A percentile compares a stretch with the other conserved stretches of the same genome.
These are phyloP conservation scores for Ogataea thermomethanolica DNA, from an alignment of 805 yeast species.

Conservation along the genomic window DNA sequence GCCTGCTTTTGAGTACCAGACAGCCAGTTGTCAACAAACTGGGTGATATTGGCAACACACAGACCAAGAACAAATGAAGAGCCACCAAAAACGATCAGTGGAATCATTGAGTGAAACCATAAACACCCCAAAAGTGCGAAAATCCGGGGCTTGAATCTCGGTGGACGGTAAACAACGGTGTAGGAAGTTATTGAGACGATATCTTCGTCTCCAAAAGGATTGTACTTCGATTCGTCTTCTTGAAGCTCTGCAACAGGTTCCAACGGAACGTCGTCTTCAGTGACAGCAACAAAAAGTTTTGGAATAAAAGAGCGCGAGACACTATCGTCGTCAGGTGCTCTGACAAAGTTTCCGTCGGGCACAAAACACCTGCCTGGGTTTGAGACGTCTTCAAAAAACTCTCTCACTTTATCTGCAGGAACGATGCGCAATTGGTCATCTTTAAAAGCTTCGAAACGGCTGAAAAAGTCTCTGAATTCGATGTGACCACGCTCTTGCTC, in stretches of 20 bases:
- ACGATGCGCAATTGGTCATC: conserved; percentile 13
- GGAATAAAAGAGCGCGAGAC: conserved; percentile 62
- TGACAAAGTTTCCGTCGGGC: conserved; percentile 75
- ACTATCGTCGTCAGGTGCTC: conserved; percentile 85
- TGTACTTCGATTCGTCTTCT: conserved; percentile 27
- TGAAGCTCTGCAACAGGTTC: conserved; percentile 35
- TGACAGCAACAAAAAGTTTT: conserved; percentile 75
- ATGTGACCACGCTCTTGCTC: conserved; percentile 70
- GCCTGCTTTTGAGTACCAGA: too few species aligned
- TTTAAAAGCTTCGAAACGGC: conserved; percentile 33
- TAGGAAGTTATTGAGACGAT: conserved; percentile 41
- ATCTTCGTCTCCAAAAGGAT: conserved; percentile 36
- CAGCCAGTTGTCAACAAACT: too few species aligned
- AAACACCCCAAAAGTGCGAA: conserved; percentile 41
- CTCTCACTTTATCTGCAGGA: conserved; percentile 42
- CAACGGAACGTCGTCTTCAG: conserved; percentile 67
- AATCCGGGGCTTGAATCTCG: conserved; percentile 61
- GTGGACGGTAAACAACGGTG: conserved; percentile 83
- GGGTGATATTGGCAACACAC: not conserved
- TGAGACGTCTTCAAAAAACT: conserved; percentile 41
- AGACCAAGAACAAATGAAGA: conserved; percentile 24
- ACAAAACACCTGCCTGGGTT: conserved; percentile 55
- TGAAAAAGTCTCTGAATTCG: conserved; percentile 48
- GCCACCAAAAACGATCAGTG: conserved; percentile 13
- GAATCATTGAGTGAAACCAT: conserved; percentile 41